These are phyloP conservation scores for Combretum micranthum DNA, from an alignment of 345 rosid genomes.

Conservation along the genomic window DNA sequence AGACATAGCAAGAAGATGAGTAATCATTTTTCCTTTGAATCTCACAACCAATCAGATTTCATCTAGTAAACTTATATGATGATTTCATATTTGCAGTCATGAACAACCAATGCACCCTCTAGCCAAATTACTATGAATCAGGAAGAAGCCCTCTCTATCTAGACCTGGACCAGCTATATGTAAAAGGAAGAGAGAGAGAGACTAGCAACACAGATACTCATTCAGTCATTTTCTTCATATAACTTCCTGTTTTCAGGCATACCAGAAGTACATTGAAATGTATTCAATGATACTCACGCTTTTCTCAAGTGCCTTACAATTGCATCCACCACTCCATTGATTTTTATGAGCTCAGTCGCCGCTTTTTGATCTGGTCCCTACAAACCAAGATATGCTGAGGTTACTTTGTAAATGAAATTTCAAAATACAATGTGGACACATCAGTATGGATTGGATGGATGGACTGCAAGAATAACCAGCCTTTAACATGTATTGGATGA, in stretches of 20 bases:
- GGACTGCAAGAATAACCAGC: too few species aligned
- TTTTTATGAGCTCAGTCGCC: constrained; percentile 67
- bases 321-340: constrained; percentile 72
- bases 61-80: not conserved
- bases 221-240: too few species aligned
- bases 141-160: too few species aligned
- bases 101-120: too few species aligned
- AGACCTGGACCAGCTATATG: too few species aligned
- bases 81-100: too few species aligned
- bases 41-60: not conserved
- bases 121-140: too few species aligned
- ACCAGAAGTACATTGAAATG: not conserved
- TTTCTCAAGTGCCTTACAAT: constrained; percentile 75
- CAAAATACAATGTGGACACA: not conserved
- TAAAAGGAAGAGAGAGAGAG: too few species aligned
- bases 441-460: too few species aligned
- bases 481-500: not conserved
- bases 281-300: constrained; percentile 41
- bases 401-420: constrained; percentile 24
- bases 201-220: too few species aligned
- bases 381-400: constrained; percentile 10
- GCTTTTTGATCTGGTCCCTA: constrained; percentile 94
- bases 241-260: too few species aligned
- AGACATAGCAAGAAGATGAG: constrained; percentile 8
- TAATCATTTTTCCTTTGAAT: not conserved